Base-by-base conservation (phyloP, 2,329 filamentous ascomycete species). In the Aspergillus caelatus region DNA sequence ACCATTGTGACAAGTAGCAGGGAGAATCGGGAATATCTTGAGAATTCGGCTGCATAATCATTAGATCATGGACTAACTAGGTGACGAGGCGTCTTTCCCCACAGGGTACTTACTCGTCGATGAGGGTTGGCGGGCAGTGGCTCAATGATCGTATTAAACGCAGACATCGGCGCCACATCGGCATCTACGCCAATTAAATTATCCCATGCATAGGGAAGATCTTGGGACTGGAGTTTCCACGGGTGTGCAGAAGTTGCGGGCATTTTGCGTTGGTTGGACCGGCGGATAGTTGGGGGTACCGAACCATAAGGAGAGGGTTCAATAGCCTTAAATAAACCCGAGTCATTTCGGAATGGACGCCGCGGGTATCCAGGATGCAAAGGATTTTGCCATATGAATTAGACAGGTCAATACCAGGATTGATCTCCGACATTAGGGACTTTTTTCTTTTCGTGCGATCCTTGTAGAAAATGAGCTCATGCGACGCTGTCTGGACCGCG, bases 201-300 rank as follows among this genome's bases (percentile, higher is more conserved):
- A 19, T 55, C 34, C 52, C 52, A 55, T 39, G 34, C 23, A 23
- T 36, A 55, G 23, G 52, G 21, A 36, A 55, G n/a, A 55, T 55
- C 52, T 55, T 55, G 52, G n/a, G 21, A 55, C 32, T 55, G 52
- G 23, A 34, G 9, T 26, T 55, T 39, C 32, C 34, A 39, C 21
- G 32, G 52, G 14, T 23, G 21, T 14, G 30, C 32, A 5, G 52
- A 55, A 36, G 52, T 36, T 36, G 30, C 26, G 30, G 50, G 30
- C 52, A 55, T 55, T 55, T 55, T 55, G 52, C n/a, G 34, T 55
- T 55, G 34, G 34, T 41, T 26, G 52, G n/a, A 26, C n/a, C 26
- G 21, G 21, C n/a, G 30, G 52, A 21, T 30, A 19, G 28, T 34
- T 21, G n/a, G 19, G n/a, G 19, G 11, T 21, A 46, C 21, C 7